phyloP scores from a whole-genome alignment of 176 grass and related monocot genomes.

The Hsuehochloa calcarea region DNA sequence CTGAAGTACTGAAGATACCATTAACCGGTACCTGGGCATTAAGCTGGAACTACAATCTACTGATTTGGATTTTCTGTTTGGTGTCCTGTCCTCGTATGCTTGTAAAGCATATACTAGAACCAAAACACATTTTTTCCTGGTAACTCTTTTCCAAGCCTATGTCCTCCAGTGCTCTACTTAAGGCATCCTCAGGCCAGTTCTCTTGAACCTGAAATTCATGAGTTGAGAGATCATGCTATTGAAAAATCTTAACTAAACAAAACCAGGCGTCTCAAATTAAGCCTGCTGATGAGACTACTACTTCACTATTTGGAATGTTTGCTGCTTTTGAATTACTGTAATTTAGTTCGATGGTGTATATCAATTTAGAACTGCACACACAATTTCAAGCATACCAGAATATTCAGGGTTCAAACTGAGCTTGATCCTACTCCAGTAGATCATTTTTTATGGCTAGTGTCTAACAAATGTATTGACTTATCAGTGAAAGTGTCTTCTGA shows the following conservation, averaged over 20 bases:
- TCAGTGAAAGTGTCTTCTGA: neutral
- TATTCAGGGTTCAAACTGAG: neutral
- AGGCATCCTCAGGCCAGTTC: conserved; percentile 70
- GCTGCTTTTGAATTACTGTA: neutral
- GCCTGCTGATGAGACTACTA: conserved; percentile 2
- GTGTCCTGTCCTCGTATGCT: conserved; percentile 50
- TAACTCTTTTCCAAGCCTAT: conserved; percentile 83
- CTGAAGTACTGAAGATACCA: conserved; percentile 93
- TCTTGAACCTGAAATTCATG: conserved; percentile 54
- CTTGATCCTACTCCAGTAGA: neutral
- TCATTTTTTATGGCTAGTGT: neutral
- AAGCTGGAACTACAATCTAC: conserved; percentile 56
- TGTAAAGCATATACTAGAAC: conserved; percentile 68
- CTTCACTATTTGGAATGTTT: neutral
- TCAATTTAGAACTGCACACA: neutral
- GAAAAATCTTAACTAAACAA: conserved; percentile 9
- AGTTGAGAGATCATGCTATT: conserved; percentile 8
- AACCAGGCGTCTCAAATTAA: neutral
- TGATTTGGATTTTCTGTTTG: conserved; percentile 39
- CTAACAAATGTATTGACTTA: neutral
- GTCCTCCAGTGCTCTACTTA: conserved; percentile 78
- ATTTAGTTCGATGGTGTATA: neutral
- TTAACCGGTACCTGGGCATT: conserved; percentile 81
- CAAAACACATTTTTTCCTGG: conserved; percentile 81
- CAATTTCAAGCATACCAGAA: neutral